Evolutionary conservation across 176 grass and related monocot genomes (phyloP), one percentile per base, ranked within the genome.

Genomic region (Elymus sibiricus): DNA sequence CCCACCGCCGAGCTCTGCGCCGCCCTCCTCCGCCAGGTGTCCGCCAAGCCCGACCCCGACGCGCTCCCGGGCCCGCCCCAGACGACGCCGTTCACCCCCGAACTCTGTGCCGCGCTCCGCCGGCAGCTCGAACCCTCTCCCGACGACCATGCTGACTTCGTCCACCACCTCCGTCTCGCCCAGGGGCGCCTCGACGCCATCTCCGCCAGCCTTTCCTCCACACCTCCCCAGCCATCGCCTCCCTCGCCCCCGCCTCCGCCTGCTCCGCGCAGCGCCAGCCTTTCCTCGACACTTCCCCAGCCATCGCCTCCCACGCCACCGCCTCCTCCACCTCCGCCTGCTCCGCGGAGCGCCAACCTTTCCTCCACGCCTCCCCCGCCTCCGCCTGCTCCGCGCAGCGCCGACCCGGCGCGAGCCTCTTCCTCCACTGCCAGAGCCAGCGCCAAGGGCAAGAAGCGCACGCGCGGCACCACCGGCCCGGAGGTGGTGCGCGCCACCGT

Each of bases 401-500:
- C 25, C 16, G 8, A 76, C 42, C 13, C 71, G 0, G 27, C 25
- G 16, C 44, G 25, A 5, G 9, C 27, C 77, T 58, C 82, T 43
- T 60, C 83, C 28, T 11, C 49, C 19, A 19, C 84, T 0, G 10
- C 37, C 21, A 2, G 37, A 35, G 16, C 72, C 21, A 12, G 68
- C 66, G 16, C 72, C 72, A 31, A 46, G 44, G 42, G 43, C 14
- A 94, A 78, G 83, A 98, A 95, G 49, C 93, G 86, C 64, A 16
- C 82, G 39, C 85, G 80, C 68, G 53, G 74, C 27, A 34, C 27
- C 5, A 26, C 74, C 1, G 11, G 35, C 4, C 15, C 44, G 42
- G 96, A 90, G 77, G 70, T 98, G 90, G 93, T 98, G 51, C 93
- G 96, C 10, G 82, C 89, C 25, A 69, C 67, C 38, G 43, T 95